These are phyloP conservation scores for Craspedostauros australis DNA, from an alignment of 108 stramenopile species.

Conservation along the genomic window DNA sequence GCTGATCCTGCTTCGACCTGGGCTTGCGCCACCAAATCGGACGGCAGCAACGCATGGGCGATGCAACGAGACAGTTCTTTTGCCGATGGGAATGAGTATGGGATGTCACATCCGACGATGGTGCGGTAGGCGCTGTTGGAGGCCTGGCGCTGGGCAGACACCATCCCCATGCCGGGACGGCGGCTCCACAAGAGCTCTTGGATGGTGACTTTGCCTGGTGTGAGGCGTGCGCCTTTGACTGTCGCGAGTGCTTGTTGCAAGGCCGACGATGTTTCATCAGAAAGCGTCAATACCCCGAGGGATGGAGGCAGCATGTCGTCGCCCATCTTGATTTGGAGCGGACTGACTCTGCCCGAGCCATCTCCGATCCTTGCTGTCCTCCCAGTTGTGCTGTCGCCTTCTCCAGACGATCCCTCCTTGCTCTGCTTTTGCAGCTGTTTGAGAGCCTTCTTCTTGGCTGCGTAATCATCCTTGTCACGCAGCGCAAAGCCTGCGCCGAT, in stretches of 20 bases:
- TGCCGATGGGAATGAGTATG: constrained; percentile 34
- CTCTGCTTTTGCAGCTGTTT: not conserved
- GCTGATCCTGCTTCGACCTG: constrained; percentile 5
- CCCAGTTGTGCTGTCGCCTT: constrained; percentile 22
- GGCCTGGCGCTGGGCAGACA: constrained; percentile 2
- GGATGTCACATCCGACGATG: constrained; percentile 33
- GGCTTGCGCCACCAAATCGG: constrained; percentile 14
- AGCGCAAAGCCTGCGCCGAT: constrained; percentile 24
- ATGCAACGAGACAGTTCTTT: constrained; percentile 29
- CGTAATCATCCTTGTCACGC: not conserved
- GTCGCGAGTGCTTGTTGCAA: constrained; percentile 10
- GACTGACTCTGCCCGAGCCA: too few species aligned
- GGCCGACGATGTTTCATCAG: constrained; percentile 12
- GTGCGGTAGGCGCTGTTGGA: constrained; percentile 15
- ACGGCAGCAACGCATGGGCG: constrained; percentile 26
- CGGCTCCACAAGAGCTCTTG: constrained; percentile 25
- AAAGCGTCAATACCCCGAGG: too few species aligned
- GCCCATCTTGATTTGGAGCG: too few species aligned
- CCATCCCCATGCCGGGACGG: too few species aligned
- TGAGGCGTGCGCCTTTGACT: constrained; percentile 6
- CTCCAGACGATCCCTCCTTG: constrained; percentile 2
- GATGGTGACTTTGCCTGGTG: constrained; percentile 7
- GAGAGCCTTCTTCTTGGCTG: not conserved
- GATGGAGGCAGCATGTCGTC: too few species aligned
- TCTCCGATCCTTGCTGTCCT: too few species aligned